Evolutionary conservation across 2,329 filamentous ascomycete species (phyloP), one percentile per base, ranked within the genome.

Genomic region (Proliferodiscus dingleyae): DNA sequence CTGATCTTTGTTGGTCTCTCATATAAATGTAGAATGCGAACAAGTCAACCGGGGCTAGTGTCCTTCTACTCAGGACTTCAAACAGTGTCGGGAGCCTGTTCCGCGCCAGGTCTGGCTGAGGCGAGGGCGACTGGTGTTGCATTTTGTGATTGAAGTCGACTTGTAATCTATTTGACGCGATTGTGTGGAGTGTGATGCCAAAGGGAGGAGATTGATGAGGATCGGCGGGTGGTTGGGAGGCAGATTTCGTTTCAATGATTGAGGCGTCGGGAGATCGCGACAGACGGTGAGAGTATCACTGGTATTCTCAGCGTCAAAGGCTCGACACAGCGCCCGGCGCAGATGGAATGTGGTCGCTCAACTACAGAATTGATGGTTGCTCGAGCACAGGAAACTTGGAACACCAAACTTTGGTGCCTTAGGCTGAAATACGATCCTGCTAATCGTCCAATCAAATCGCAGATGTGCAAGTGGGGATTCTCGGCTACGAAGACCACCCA

Each of bases 11-110:
- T 69, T 96, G 90, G 67, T 98, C 94, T 61, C 93, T 82, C 93
- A 98, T 98, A 70, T 95, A 98, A 60, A 98, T 98, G 70, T 98
- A 98, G 72, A 98, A 98, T 2, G 90, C 96, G 68, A 95, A 98
- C 9, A 98, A 75, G 63, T 98, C 94, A 47, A 98, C 91, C 0
- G 93, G 93, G 39, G 94, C 88, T 16, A 94, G 77, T n/a, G 93
- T 98, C 54, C 89, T 83, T 56, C 94, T 83, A 64, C 89, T 95
- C 50, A 98, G 73, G 45, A 98, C 93, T 69, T 98, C 94, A 64
- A 95, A 96, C 41, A 98, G 80, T 1, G 89, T 96, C 37, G 93
- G 93, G 48, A 98, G 79, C 55, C 93, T 80, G 65, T 95, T 94
- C 61, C 93, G 83, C 55, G 70, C 68, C 53, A 79, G 64, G 55